Evolutionary conservation across 1,284 basidiomycete species (phyloP).

Genomic region (Volvariella volvacea): DNA sequence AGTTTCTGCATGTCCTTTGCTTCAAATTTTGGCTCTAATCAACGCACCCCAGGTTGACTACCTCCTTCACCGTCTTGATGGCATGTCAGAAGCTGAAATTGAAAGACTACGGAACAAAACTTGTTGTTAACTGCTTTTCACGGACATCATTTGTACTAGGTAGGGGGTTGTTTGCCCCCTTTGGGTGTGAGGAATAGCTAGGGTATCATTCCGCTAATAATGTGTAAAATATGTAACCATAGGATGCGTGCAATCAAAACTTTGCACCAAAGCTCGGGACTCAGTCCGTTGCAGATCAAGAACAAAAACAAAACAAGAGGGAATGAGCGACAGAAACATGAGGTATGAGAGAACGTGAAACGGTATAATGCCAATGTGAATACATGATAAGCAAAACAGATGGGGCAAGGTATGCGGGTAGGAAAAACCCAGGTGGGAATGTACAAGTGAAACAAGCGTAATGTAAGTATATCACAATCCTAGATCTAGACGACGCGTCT

Average conservation of each 20-base stretch:
- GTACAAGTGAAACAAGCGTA: constrained; percentile 4
- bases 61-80: constrained; percentile 79
- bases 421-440: not conserved
- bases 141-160: not conserved
- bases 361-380: not conserved
- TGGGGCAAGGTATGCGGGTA: constrained; percentile 4
- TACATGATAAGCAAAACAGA: constrained; percentile 4
- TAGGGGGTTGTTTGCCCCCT: not conserved
- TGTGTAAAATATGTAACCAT: not conserved
- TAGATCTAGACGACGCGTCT: constrained; percentile 31
- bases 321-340: constrained; percentile 4
- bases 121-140: constrained; percentile 8
- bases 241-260: no score
- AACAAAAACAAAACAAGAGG: not conserved
- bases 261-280: no score
- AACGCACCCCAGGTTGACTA: constrained; percentile 73
- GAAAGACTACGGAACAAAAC: constrained; percentile 39
- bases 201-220: constrained; percentile 1
- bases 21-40: not conserved
- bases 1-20: constrained; percentile 17
- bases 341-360: constrained; percentile 1
- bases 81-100: constrained; percentile 75
- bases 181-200: constrained; percentile 3
- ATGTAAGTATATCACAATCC: constrained; percentile 33
- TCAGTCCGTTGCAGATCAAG: no score